Evolutionary conservation across 148 eudicot genomes (phyloP), one percentile per base, ranked within the genome.

Genomic region (Limonium bicolor): DNA sequence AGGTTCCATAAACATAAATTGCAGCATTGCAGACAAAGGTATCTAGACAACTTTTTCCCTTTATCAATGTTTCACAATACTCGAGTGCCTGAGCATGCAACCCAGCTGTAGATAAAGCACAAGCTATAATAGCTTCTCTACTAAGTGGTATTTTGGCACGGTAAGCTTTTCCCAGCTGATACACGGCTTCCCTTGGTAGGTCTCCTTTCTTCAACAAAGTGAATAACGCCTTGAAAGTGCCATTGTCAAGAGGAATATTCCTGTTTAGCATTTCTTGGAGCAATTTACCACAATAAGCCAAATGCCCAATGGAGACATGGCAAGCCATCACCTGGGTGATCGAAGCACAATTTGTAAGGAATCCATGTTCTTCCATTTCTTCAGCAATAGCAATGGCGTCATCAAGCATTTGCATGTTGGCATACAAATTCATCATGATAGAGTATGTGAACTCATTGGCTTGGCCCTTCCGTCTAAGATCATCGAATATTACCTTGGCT

Each of bases 401-500:
- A 42, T 86, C 93, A 46, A 78, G 75, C 87, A 72, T 70, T 22
- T 86, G 93, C 84, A 81, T 68, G 66, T 69, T 82, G 67, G 68
- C 76, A 58, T 78, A 86, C 27, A 78, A 59, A 39, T 64, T 65
- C 73, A 82, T 86, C 78, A 86, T 78, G 35, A 70, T 70, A 15
- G 94, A 74, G 60, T 65, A 86, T 10, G 87, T 78, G 48, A 78
- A 64, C 23, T 64, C 79, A 56, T 86, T 85, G 34, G 85, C 87
- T 29, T 35, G 53, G 26, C 72, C 69, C 47, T 52, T 69, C 31
- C 50, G 56, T 63, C 56, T 67, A 52, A 86, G 33, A 32, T 62
- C 20, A 62, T 82, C 72, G 40, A 70, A 86, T 41, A 76, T 59
- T 41, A 48, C 32, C 58, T 55, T 62, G 38, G 93, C 96, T 56